Evolutionary conservation across 371 early-diverging fungal genomes (phyloP).

Genomic region (Mucor saturninus): DNA sequence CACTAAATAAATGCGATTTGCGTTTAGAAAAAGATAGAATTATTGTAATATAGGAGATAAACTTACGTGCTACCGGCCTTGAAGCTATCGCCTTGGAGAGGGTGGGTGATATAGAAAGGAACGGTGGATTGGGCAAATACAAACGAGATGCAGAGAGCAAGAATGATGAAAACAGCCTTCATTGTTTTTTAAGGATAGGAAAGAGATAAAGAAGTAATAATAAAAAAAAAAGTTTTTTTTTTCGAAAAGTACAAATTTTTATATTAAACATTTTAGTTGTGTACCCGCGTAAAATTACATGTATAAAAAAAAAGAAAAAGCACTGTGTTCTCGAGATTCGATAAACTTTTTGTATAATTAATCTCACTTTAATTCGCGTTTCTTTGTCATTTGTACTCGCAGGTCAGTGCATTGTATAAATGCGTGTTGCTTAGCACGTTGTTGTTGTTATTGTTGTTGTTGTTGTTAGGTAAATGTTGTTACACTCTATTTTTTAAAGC

Average conservation of each 20-base stretch:
- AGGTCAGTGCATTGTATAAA: neutral
- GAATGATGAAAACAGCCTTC: constrained; percentile 6
- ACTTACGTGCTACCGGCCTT: constrained; percentile 33
- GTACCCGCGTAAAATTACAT: neutral
- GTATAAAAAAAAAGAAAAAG: neutral
- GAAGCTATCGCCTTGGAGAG: constrained; percentile 27
- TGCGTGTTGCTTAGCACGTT: too few species aligned
- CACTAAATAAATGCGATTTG: constrained; percentile 6
- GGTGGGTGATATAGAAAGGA: constrained; percentile 34
- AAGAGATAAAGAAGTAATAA: neutral
- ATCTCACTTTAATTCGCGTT: too few species aligned
- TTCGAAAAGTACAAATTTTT: neutral
- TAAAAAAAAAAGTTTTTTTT: neutral
- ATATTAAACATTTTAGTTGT: neutral
- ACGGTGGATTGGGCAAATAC: constrained; percentile 26
- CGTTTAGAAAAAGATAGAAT: neutral
- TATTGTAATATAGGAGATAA: neutral
- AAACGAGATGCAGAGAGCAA: constrained; percentile 17
- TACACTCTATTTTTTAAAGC: too few species aligned
- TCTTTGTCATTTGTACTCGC: too few species aligned
- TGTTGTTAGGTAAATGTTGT: too few species aligned
- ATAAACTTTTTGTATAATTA: neutral
- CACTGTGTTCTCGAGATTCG: neutral
- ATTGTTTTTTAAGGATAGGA: constrained; percentile 1
- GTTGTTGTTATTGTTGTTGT: too few species aligned